Evolutionary conservation across 257 asterid genomes (phyloP), one percentile per base, ranked within the genome.

Genomic region (Solanum sejunctum): DNA sequence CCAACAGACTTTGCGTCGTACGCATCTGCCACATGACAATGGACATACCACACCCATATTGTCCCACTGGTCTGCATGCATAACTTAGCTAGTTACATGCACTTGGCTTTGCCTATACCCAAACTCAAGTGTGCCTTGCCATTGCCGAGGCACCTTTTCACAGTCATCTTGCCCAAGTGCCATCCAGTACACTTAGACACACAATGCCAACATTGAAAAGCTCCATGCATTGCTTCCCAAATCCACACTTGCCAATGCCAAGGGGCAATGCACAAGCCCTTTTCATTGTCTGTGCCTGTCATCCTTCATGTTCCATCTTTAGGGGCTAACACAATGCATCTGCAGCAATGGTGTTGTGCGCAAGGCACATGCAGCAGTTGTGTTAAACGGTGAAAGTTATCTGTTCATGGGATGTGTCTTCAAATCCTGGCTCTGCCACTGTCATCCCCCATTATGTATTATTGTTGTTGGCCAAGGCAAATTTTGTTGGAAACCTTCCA

Each of bases 311-410:
- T 58, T 20, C 12, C 26, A 58, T 58, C 28, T 58, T 58, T 58
- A 58, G 12, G 5, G 28, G 26, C 28, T 58, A 58, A n/a, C 26
- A 58, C 64, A 58, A 10, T 28, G 12, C 72, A 64, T 28, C 45
- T 64, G 43, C 72, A 6, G 43, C 10, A 64, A 7, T 64, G 32
- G 10, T 26, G n/a, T 3, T 32, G 10, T 13, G 72, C 28, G 72
- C 72, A 64, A 7, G 18, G 43, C 45, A 64, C 11, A 18, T 28
- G n/a, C 18, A 18, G 10, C 43, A 64, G 45, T 64, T 28, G 72
- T 26, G 82, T 8, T 16, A 93, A 81, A 80, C 89, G 84, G 88
- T 75, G 93, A 83, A 32, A 92, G 82, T 5, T 20, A 58, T 58
- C 28, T 28, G 45, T 64, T 64, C n/a, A 10, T 26, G 45, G 72